Evolutionary conservation across 805 yeast species (phyloP).

Genomic region (Schizosaccharomyces cryophilus): DNA sequence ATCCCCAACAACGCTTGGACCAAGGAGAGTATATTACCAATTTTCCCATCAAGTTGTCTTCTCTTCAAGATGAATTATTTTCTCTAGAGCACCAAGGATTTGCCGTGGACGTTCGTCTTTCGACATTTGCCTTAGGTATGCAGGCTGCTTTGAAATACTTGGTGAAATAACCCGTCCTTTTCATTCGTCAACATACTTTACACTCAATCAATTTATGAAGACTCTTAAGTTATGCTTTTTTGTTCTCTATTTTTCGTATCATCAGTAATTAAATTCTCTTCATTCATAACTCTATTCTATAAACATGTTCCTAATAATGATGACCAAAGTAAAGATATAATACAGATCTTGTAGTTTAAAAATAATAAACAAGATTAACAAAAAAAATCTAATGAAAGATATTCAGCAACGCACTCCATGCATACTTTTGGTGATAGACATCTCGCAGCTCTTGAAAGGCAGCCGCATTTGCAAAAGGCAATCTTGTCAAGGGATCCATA

Average conservation of each 20-base stretch:
- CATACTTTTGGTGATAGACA: background rate
- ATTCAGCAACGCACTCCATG: background rate
- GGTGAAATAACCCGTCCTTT: background rate
- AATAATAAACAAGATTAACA: background rate
- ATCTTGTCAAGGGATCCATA: background rate
- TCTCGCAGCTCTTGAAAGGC: background rate
- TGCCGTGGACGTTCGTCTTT: background rate
- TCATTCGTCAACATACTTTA: too few relatives aligned
- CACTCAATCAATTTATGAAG: too few relatives aligned
- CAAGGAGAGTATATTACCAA: constrained; percentile 82
- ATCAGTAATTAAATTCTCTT: too few relatives aligned
- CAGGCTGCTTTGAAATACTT: background rate
- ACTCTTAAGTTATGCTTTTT: too few relatives aligned
- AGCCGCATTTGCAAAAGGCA: background rate
- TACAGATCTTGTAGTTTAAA: background rate
- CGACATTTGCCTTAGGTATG: background rate
- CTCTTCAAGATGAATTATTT: background rate
- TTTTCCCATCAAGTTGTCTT: constrained; percentile 21
- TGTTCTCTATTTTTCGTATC: too few relatives aligned
- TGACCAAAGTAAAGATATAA: background rate
- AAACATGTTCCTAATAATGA: too few relatives aligned
- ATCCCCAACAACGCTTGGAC: constrained; percentile 57
- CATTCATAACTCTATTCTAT: too few relatives aligned
- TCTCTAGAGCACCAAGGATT: background rate
- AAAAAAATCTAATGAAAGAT: background rate